These are phyloP conservation scores for Curvularia sp. DNA, from an alignment of 2,329 filamentous ascomycete species.

Conservation along the genomic window DNA sequence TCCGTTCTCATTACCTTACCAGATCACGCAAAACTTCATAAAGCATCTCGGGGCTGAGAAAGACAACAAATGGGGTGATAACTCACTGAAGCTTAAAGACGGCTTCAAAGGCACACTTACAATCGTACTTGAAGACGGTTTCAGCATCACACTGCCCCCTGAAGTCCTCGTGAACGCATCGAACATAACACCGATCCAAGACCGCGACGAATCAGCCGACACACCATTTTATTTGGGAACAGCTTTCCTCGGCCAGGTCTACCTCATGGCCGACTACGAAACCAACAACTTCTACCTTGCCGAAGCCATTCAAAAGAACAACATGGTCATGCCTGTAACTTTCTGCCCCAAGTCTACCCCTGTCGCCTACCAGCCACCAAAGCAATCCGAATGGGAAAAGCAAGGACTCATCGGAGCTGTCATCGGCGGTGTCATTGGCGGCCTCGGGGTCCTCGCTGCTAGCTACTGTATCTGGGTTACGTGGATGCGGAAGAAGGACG, in stretches of 20 bases:
- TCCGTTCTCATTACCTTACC: slow-evolving; percentile 52
- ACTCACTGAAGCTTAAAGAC: slow-evolving; percentile 48
- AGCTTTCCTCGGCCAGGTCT: slow-evolving; percentile 54
- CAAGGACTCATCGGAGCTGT: slow-evolving; percentile 52
- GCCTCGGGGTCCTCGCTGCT: slow-evolving; percentile 39
- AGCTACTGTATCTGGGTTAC: slow-evolving; percentile 41
- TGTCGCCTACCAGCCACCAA: slow-evolving; percentile 39
- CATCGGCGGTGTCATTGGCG: slow-evolving; percentile 49
- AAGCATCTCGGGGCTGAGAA: slow-evolving; percentile 44
- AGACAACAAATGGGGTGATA: slow-evolving; percentile 49
- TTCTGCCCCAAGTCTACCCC: slow-evolving; percentile 53
- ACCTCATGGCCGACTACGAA: slow-evolving; percentile 56
- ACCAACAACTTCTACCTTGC: slow-evolving; percentile 53
- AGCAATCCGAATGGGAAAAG: slow-evolving; percentile 39
- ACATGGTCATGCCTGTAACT: slow-evolving; percentile 52
- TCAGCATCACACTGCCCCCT: slow-evolving; percentile 51
- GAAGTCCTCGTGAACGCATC: slow-evolving; percentile 51
- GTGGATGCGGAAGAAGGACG: slow-evolving; percentile 39
- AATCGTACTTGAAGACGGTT: slow-evolving; percentile 52
- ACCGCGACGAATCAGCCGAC: slow-evolving; percentile 37
- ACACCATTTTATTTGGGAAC: slow-evolving; percentile 49
- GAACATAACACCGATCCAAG: slow-evolving; percentile 48
- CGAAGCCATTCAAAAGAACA: slow-evolving; percentile 49
- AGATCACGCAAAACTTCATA: slow-evolving; percentile 53
- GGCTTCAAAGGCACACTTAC: slow-evolving; percentile 52